Evolutionary conservation across 208 protist species (phyloP).

Genomic region (Dictyostelium gargantuum): DNA sequence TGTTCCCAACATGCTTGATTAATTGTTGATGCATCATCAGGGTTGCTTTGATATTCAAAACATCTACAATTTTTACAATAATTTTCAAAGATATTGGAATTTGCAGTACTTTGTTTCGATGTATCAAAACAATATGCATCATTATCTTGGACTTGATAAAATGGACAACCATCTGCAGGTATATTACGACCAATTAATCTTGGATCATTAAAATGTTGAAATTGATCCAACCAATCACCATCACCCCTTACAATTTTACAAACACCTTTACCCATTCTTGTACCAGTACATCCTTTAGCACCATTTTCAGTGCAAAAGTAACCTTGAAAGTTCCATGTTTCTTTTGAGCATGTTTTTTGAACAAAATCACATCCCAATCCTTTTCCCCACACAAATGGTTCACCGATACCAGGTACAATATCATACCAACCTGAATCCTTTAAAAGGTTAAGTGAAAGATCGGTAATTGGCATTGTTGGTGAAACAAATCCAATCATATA

Average conservation of each 20-base stretch:
- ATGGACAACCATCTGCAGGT: conserved; percentile 11
- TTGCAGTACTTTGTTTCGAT: not conserved
- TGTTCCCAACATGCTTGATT: conserved; percentile 43
- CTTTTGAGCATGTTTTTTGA: not conserved
- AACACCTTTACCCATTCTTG: conserved; percentile 46
- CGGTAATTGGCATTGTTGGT: conserved; percentile 15
- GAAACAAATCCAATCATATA: conserved; percentile 56
- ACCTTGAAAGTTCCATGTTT: conserved; percentile 44
- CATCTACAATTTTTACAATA: not conserved
- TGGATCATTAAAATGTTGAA: conserved; percentile 42
- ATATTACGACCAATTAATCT: not conserved
- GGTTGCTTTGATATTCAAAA: not conserved
- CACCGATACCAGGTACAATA: not conserved
- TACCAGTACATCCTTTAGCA: not conserved
- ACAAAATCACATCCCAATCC: conserved; percentile 27
- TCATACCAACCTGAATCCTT: conserved; percentile 58
- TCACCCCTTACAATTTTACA: not conserved
- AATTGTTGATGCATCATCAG: not conserved
- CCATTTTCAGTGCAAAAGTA: not conserved
- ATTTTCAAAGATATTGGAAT: not conserved
- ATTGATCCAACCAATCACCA: not conserved
- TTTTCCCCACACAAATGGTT: conserved; percentile 47
- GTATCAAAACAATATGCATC: conserved; percentile 15
- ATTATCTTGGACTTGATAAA: not conserved
- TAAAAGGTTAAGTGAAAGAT: conserved; percentile 18